Conservation (phyloP, 2,329 filamentous ascomycete genomes). For the Fusarium hostae region DNA sequence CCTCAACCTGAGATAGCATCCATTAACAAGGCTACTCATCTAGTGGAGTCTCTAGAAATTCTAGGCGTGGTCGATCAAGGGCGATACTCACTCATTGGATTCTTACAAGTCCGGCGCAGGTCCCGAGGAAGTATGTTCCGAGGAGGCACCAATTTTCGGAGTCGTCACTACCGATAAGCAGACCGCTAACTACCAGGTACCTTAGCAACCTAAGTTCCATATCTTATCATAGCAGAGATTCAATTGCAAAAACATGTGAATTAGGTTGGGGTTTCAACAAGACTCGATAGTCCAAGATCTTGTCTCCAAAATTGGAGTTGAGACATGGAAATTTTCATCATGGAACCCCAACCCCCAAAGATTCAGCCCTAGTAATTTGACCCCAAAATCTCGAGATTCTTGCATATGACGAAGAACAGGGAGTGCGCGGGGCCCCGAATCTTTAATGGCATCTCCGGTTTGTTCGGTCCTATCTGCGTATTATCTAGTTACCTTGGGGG, state of each 20-base stretch:
- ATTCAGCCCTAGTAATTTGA: slow-evolving; percentile 23
- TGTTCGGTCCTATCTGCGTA: not conserved
- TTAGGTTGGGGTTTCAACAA: slow-evolving; percentile 41
- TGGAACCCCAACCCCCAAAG: slow-evolving; percentile 42
- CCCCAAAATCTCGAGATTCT: slow-evolving; percentile 27
- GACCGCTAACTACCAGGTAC: not conserved
- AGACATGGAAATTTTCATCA: slow-evolving; percentile 11
- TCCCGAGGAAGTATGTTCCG: slow-evolving; percentile 34
- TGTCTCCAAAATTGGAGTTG: slow-evolving; percentile 15
- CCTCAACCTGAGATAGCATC: slow-evolving; percentile 19
- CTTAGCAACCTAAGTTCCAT: not conserved
- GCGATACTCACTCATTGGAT: not conserved
- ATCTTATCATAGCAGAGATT: not conserved
- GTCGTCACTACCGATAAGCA: slow-evolving; percentile 21
- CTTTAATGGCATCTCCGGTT: not conserved
- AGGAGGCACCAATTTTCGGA: slow-evolving; percentile 27
- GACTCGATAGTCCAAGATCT: not conserved
- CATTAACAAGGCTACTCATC: not conserved
- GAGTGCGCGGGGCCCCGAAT: not conserved
- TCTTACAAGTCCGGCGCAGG: slow-evolving; percentile 18
- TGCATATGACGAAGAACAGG: not conserved
- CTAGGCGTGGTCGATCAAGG: not conserved
- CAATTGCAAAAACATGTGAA: slow-evolving; percentile 18
- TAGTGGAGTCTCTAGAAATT: slow-evolving; percentile 4
- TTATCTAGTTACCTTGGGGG: not conserved